Conservation (phyloP, 805 yeast species). For the Spathaspora passalidarum region DNA sequence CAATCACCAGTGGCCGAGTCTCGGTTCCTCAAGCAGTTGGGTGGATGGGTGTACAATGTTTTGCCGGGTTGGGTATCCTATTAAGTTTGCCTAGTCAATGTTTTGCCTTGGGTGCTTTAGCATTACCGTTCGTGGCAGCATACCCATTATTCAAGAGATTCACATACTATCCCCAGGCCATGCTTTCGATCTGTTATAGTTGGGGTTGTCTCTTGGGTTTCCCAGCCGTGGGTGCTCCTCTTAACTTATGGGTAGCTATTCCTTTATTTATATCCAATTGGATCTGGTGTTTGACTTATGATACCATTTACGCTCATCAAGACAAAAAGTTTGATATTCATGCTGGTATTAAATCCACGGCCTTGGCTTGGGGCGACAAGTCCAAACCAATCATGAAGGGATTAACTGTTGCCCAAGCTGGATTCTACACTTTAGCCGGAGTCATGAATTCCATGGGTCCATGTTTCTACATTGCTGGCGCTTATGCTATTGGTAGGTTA, state of each 20-base stretch:
- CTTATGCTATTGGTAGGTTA: constrained; percentile 67
- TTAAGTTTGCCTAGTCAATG: constrained; percentile 75
- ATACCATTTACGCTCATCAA: constrained; percentile 96
- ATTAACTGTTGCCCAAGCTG: constrained; percentile 66
- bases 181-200: constrained; percentile 76
- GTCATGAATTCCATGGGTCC: constrained; percentile 79
- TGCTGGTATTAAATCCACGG: constrained; percentile 95
- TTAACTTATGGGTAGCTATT: constrained; percentile 71
- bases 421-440: constrained; percentile 66
- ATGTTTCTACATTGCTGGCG: constrained; percentile 67
- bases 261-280: constrained; percentile 76
- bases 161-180: constrained; percentile 92
- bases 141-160: constrained; percentile 93
- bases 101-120: constrained; percentile 76
- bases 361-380: constrained; percentile 86
- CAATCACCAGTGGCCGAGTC: constrained; percentile 88
- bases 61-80: constrained; percentile 69
- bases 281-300: constrained; percentile 94
- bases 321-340: constrained; percentile 83
- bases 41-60: constrained; percentile 72
- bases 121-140: constrained; percentile 74
- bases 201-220: constrained; percentile 96
- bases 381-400: constrained; percentile 69
- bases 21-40: constrained; percentile 62
- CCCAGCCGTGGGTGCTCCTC: constrained; percentile 87